Percentiles rank a stretch among this genome's conserved stretches.
These are phyloP conservation scores for Podaxis sp. DNA, from an alignment of 768 basidiomycete genomes.

Conservation along the genomic window DNA sequence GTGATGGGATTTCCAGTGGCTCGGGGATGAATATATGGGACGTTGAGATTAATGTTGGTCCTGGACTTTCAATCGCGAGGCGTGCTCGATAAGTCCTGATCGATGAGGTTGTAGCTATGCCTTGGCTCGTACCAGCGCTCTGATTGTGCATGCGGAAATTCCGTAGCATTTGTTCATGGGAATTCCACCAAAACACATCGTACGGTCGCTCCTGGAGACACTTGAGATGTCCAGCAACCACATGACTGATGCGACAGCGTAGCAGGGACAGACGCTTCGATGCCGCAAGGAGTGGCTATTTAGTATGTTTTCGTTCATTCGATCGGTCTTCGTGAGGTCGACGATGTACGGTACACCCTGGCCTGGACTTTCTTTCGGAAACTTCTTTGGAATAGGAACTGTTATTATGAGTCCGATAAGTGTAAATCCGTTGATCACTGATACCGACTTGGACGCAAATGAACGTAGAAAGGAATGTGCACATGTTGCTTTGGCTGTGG, in stretches of 20 bases:
- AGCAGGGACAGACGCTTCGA: not conserved
- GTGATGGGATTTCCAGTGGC: not conserved
- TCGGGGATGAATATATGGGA: not conserved
- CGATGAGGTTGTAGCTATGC: not conserved
- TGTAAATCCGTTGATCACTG: not conserved
- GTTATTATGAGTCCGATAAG: not conserved
- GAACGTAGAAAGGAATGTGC: not conserved
- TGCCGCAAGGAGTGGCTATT: not conserved
- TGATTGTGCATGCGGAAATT: not conserved
- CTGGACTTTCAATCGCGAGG: not conserved
- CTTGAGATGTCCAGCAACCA: not conserved
- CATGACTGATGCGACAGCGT: not conserved
- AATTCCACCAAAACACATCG: not conserved
- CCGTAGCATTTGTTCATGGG: not conserved
- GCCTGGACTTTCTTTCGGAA: not conserved
- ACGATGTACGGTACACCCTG: not conserved
- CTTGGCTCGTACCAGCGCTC: not conserved
- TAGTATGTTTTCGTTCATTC: not conserved
- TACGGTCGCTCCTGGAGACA: not conserved
- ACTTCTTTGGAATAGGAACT: conserved; percentile 1
- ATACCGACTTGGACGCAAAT: not conserved
- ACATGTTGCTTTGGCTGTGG: not conserved
- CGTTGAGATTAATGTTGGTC: not conserved
- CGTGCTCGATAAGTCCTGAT: not conserved
- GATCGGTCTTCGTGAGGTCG: not conserved